Conservation (phyloP, 2,329 filamentous ascomycete species). For the Graphium sp. region DNA sequence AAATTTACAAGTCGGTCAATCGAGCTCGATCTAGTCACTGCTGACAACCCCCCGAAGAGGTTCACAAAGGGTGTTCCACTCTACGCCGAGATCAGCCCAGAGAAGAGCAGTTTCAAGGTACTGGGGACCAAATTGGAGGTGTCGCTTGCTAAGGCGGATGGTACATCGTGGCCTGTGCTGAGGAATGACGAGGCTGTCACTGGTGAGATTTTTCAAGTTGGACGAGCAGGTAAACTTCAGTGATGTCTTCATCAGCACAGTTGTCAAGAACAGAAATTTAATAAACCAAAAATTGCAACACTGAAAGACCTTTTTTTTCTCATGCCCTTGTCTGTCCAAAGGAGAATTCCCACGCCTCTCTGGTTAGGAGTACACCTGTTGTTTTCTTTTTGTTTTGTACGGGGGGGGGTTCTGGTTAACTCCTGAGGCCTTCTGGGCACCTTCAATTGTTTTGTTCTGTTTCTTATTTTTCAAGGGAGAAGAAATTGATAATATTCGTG, state of each 20-base stretch:
- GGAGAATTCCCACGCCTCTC: too few species aligned
- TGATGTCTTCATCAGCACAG: too few species aligned
- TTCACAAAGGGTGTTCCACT: constrained; percentile 60
- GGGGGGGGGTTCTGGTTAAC: too few species aligned
- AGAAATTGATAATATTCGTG: too few species aligned
- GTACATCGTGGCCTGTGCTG: constrained; percentile 70
- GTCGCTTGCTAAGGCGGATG: constrained; percentile 54
- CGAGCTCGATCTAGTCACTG: constrained; percentile 69
- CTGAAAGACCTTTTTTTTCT: too few species aligned
- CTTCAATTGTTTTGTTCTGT: too few species aligned
- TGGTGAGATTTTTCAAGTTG: constrained; percentile 77
- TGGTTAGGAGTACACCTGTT: too few species aligned
- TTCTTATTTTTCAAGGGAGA: too few species aligned
- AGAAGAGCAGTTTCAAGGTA: constrained; percentile 62
- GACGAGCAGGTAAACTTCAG: constrained; percentile 46
- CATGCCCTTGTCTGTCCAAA: too few species aligned
- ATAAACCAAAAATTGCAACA: too few species aligned
- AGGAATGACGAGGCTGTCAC: constrained; percentile 54
- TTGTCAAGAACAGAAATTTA: background rate
- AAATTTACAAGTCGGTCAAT: constrained; percentile 48
- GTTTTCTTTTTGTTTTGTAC: too few species aligned
- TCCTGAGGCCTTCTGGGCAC: too few species aligned
- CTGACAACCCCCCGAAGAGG: constrained; percentile 59
- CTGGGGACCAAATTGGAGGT: constrained; percentile 83
- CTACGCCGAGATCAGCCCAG: constrained; percentile 60